Conservation (phyloP, 1,139 yeast genomes). For the Taphrina sp. region DNA sequence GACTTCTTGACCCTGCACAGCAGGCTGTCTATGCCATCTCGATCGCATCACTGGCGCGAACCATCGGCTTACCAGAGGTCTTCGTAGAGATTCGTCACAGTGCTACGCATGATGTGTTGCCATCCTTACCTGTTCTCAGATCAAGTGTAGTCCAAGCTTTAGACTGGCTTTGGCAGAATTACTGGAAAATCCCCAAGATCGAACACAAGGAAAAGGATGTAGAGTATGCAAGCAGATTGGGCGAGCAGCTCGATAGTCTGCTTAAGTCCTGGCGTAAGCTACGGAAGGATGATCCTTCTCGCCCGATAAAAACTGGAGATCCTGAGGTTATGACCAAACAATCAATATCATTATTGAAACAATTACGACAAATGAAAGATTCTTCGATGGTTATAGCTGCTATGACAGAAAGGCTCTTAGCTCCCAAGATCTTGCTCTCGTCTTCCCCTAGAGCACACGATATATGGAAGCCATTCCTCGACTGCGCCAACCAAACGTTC, state of each 20-base stretch:
- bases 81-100: constrained; percentile 89
- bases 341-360: constrained; percentile 13
- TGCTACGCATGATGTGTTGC: constrained; percentile 75
- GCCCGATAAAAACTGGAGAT: constrained; percentile 12
- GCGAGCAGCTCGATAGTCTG: not conserved
- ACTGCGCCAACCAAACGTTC: not conserved
- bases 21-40: constrained; percentile 78
- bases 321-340: constrained; percentile 5
- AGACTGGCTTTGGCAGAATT: constrained; percentile 69
- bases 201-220: not conserved
- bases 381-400: not conserved
- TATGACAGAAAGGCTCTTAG: constrained; percentile 1
- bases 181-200: constrained; percentile 54
- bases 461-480: constrained; percentile 23
- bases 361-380: not conserved
- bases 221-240: not conserved
- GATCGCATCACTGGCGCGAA: constrained; percentile 67
- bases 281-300: constrained; percentile 6
- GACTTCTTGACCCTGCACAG: constrained; percentile 82
- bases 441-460: not conserved
- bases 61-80: constrained; percentile 67
- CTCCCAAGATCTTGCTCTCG: constrained; percentile 22
- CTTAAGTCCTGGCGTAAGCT: constrained; percentile 22
- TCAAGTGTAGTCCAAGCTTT: constrained; percentile 60
- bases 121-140: constrained; percentile 66